Conservation (phyloP, 306 rosid genomes). For the Malus orientalis region DNA sequence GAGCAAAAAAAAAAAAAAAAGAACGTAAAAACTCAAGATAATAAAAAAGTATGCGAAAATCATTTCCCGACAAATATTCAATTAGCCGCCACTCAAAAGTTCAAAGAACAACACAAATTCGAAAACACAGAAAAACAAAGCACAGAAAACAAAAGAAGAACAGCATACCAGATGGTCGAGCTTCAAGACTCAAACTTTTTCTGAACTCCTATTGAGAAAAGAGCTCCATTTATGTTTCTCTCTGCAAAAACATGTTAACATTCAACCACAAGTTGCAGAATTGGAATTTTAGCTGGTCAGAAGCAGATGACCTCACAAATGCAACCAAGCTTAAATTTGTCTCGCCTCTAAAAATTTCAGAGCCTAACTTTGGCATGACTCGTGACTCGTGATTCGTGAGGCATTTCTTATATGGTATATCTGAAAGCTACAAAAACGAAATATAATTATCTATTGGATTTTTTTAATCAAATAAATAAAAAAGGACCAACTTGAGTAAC, state of each 20-base stretch:
- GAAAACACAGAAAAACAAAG: background rate
- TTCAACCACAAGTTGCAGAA: constrained; percentile 1
- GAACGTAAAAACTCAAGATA: too few relatives aligned
- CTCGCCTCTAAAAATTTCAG: background rate
- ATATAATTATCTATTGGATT: too few relatives aligned
- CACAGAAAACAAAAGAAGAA: background rate
- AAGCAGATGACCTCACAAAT: background rate
- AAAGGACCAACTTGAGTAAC: background rate
- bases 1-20: too few relatives aligned
- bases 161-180: background rate
- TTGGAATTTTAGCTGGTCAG: background rate
- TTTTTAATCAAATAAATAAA: background rate
- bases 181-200: background rate
- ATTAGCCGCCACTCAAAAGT: background rate
- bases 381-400: too few relatives aligned
- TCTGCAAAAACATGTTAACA: background rate
- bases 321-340: background rate
- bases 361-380: background rate
- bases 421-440: background rate
- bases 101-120: background rate
- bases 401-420: background rate
- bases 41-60: background rate
- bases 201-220: background rate
- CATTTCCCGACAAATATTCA: background rate
- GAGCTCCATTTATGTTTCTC: background rate